Base-by-base conservation (phyloP, 2,329 filamentous ascomycete species). In the Neonectria magnoliae region DNA sequence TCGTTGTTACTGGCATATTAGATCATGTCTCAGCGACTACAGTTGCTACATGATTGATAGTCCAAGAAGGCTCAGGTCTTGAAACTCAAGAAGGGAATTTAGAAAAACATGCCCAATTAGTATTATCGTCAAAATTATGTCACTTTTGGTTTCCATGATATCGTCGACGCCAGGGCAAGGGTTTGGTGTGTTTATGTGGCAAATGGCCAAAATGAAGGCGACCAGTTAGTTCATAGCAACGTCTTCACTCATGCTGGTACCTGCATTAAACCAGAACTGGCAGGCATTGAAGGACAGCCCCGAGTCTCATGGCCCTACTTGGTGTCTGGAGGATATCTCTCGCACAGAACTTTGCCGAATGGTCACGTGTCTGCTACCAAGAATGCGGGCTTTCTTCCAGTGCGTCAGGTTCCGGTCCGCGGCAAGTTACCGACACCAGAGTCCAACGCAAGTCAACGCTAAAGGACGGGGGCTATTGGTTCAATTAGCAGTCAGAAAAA, bases 381-480 rank as follows among this genome's bases (percentile, higher is more conserved):
- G 4, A 20, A 16, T 55, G 58, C 31, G 58, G 29, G 42, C 20
- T 53, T 50, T 51, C 2, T n/a, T 14, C 9, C 42, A 60, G 7
- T 53, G 60, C 60, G 53, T 57, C 29, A 62, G 60, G 60, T 48
- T n/a, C 5, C 5, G 31, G 1, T n/a, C 22, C 27, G 29, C 29
- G 60, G 47, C 25, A 11, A 25, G 33, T 52, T 41, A 47, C 48
- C 38, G 53, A 62, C 13, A 8, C 16, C 25, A n/a, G 22, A 27
- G 13, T 50, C 8, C 14, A 50, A 50, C 27, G 22, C 18, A 27
- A 5, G 10, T 29, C 5, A 25, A 6, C 25, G 6, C 25, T 5
- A 48, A 14, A 48, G 45, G 22, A 16, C 31, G 8, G 11, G 3
- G 11, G 5, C 29, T 7, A 29, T 7, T 29, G 29, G 29, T 25